Evolutionary conservation across 2,329 filamentous ascomycete species (phyloP), one percentile per base, ranked within the genome.

Genomic region (Knoxdaviesia proteae): DNA sequence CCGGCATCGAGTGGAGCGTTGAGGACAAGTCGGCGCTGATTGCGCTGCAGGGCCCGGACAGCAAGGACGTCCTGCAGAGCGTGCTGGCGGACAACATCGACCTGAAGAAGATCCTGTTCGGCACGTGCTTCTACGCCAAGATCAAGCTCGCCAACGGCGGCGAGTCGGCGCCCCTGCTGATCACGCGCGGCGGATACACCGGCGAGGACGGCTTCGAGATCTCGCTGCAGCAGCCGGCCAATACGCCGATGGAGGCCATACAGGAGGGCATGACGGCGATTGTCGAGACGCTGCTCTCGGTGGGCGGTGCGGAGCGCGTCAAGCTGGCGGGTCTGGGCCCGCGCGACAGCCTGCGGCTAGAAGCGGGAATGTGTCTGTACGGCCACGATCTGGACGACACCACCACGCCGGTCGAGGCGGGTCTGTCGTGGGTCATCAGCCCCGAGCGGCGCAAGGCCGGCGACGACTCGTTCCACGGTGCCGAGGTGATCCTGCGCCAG

Each of bases 321-420:
- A 79, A 80, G 53, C 71, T 94, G 39, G 86, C 88, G 2, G 90
- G 90, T 3, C 71, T 98, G 0, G 90, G 87, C 7, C 84, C 90
- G 3, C 75, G 90, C 49, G 90, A 98, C 60, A 92, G 81, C 47
- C 74, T 98, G 46, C 78, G 90, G 39, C 75, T 98, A 32, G 90
- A 98, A 64, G 90, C 90, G 0, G 90, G 90, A 47, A 93, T 98
- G 88, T 98, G 90, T 60, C 71, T 98, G n/a, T 98, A 98, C 62
- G 90, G 90, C n/a, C 84, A 96, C 62, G 90, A 98, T 58, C 72
- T 98, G 35, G 77, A 92, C 57, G 88, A 94, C 56, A 58, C 60
- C n/a, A 74, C 68, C 11, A 74, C 71, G 10, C 71, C 71, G 10
- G 68, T 69, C 48, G 71, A 75, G 59, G 71, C 61, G 33, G 64